phyloP scores from a whole-genome alignment of 2,329 filamentous ascomycete genomes.

The Exophiala sideris region DNA sequence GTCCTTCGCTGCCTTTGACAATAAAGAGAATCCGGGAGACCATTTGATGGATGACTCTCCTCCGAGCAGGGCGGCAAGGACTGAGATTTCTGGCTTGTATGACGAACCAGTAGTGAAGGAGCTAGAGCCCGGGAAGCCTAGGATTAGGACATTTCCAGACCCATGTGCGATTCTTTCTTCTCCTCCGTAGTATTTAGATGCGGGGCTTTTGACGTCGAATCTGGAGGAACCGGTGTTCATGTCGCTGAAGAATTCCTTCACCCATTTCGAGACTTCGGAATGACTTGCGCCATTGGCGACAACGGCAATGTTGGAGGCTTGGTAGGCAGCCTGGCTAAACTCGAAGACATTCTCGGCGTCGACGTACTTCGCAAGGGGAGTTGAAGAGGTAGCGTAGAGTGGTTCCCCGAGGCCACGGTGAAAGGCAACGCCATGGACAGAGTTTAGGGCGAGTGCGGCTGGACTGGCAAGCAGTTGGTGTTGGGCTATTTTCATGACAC shows the following conservation, averaged over 20 bases:
- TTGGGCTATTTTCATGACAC: constrained; percentile 74
- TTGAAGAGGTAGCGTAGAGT: constrained; percentile 67
- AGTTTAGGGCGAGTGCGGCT: constrained; percentile 74
- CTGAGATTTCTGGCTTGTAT: constrained; percentile 85
- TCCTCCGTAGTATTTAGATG: constrained; percentile 88
- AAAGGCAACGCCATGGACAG: constrained; percentile 82
- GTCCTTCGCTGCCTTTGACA: constrained; percentile 72
- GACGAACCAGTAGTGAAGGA: constrained; percentile 63
- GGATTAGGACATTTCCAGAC: constrained; percentile 75
- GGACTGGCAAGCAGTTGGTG: constrained; percentile 63
- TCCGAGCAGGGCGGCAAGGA: constrained; percentile 84
- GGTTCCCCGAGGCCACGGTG: constrained; percentile 85
- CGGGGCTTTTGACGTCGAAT: constrained; percentile 56
- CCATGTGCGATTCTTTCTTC: constrained; percentile 83
- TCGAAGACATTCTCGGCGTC: constrained; percentile 69
- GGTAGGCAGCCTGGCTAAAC: constrained; percentile 76
- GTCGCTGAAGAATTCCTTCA: constrained; percentile 83
- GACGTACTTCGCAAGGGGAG: constrained; percentile 75
- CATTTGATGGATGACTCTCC: constrained; percentile 92
- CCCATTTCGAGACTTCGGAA: constrained; percentile 78
- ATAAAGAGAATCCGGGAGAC: constrained; percentile 85
- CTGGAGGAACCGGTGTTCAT: constrained; percentile 51
- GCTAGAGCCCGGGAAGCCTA: constrained; percentile 90
- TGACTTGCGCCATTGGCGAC: constrained; percentile 84
- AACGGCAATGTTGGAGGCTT: constrained; percentile 85